These are phyloP conservation scores for Leishmania turanica DNA, from an alignment of 208 protist species.

Conservation along the genomic window DNA sequence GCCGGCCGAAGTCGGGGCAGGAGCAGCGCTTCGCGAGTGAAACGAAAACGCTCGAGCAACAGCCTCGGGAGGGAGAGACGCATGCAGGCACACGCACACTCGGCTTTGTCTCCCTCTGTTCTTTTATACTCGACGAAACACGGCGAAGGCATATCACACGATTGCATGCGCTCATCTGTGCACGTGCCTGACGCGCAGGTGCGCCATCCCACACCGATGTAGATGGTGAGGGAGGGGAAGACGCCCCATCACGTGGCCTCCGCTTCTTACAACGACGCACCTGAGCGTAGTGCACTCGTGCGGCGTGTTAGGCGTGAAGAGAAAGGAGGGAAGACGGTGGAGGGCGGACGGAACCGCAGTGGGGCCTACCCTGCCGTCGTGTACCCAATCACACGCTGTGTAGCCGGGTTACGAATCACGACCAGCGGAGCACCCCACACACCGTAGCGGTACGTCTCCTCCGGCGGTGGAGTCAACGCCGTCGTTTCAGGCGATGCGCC, in stretches of 20 bases:
- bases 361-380: neutral
- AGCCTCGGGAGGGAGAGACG: neutral
- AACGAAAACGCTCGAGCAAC: neutral
- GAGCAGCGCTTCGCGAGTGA: neutral
- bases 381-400: conserved; percentile 45
- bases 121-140: neutral
- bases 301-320: neutral
- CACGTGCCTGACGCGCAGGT: neutral
- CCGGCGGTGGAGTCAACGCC: neutral
- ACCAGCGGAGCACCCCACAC: conserved; percentile 35
- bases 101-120: neutral
- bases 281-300: neutral
- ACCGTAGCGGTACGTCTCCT: conserved; percentile 17
- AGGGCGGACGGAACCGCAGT: neutral
- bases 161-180: neutral
- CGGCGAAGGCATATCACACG: neutral
- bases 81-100: neutral
- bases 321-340: neutral
- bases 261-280: neutral
- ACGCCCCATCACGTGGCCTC: neutral
- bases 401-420: conserved; percentile 39
- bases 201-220: neutral
- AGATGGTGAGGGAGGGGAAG: neutral
- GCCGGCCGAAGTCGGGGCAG: neutral
- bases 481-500: neutral